Base-by-base conservation (phyloP, 2,329 filamentous ascomycete species). In the Ophiostoma sp. region DNA sequence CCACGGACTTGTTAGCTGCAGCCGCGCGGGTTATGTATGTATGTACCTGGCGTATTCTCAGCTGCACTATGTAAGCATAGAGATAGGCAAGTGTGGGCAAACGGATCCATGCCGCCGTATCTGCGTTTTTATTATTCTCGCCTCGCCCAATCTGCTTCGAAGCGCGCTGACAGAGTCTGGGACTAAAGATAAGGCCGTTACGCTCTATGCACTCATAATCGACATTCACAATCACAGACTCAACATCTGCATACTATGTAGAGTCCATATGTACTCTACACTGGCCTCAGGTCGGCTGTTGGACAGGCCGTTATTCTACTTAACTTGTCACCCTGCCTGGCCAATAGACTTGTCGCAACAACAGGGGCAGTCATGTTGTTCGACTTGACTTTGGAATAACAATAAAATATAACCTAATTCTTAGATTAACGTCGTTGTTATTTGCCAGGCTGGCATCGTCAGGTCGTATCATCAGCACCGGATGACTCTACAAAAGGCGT, bases 1-100 rank as follows among this genome's bases (percentile, higher is more conserved):
- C 60, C 33, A 64, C 33, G 60, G 39, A 57, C 17, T 57, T 57
- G 8, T 23, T 57, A 57, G 52, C 52, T 57, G 52, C 44, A 48
- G 44, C 44, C 36, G 36, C 13, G 36, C 36, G 13, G 36, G 27
- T 3, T 31, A 31, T 31, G 27, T 31, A 39, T 39, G 10, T 39
- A 39, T 48, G 20, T 48, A 15, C 44, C 39, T n/a, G 7, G 20
- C 20, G 13, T 13, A 13, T 41, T 48, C 17, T 48, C 52, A 57
- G n/a, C 52, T 41, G 39, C 13, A 41, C 10, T 1, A 41, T 13
- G 39, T 41, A 41, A 10, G 13, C 39, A 13, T 13, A 13, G 11
- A 41, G 39, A 41, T 11, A 11, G 8, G 39, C 39, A 41, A 41
- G 39, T 57, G 52, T 57, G 27, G 52, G n/a, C 4, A 57, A 31